phyloP scores from a whole-genome alignment of 2,329 filamentous ascomycete species.

The Clonostachys byssicola region DNA sequence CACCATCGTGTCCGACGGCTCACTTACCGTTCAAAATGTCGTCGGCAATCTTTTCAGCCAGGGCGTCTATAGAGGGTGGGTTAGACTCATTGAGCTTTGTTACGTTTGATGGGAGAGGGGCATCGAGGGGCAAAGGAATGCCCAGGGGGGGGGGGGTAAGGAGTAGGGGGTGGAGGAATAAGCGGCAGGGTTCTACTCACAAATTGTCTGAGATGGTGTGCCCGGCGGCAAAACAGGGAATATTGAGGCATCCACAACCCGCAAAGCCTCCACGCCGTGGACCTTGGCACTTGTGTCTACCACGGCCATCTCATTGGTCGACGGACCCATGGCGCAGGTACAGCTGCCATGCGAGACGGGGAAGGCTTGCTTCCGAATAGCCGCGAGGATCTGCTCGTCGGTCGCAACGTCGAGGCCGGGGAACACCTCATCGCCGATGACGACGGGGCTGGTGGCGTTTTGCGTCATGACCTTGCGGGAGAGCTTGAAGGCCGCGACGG shows the following conservation, averaged over 20 bases:
- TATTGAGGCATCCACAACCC: conserved; percentile 54
- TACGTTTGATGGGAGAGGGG: no score
- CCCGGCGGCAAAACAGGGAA: conserved; percentile 36
- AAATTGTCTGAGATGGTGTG: conserved; percentile 1
- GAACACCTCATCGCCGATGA: conserved; percentile 29
- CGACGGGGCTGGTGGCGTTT: conserved; percentile 13
- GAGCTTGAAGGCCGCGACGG: conserved; percentile 32
- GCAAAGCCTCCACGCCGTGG: conserved; percentile 41
- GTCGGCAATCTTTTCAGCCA: no score
- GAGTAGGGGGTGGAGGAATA: no score
- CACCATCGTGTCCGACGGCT: no score
- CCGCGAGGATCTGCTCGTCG: conserved; percentile 12
- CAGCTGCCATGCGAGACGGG: conserved; percentile 46
- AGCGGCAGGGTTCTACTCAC: no score
- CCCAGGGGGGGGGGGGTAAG: no score
- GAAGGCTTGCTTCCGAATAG: conserved; percentile 32
- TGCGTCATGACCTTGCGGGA: conserved; percentile 24
- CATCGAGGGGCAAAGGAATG: no score
- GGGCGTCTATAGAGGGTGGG: no score
- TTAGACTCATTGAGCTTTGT: no score
- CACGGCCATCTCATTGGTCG: conserved; percentile 44
- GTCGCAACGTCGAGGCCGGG: conserved; percentile 26
- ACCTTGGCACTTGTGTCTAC: conserved; percentile 48
- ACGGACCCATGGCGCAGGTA: conserved; percentile 45
- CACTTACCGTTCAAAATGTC: no score